Evolutionary conservation across 108 stramenopile species (phyloP), one percentile per base, ranked within the genome.

Genomic region (Mediolabrus comicus): DNA sequence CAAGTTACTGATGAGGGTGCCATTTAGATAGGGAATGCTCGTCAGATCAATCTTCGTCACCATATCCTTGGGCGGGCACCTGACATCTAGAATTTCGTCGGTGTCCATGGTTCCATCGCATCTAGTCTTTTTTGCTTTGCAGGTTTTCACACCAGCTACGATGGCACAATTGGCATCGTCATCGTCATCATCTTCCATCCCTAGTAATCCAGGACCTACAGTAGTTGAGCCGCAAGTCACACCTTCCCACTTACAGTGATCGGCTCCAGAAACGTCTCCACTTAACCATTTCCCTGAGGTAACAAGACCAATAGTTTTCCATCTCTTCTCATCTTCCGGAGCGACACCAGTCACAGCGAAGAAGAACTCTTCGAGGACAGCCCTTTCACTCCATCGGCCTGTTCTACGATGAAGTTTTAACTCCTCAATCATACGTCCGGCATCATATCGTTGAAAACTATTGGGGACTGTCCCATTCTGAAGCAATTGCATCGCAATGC

Each of bases 11-110:
- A 75, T 57, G 17, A 87, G 51, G 16, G 67, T 80, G 35, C 84
- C 86, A 22, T 30, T 22, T 29, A 79, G 51, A 27, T 39, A 30
- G 6, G 52, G 19, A 19, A 51, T 16, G 14, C 72, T 33, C 19
- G 33, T 53, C 62, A 83, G 54, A 52, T 79, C 72, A 54, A 83
- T 67, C 32, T 69, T 71, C 6, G 81, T 82, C 7, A 82, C 66
- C 0, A 10, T 30, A 32, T 67, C 62, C 25, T 52, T 26, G 0
- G 70, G 65, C 5, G 79, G 73, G 54, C 68, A 69, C 4, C 25
- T 26, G 5, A 49, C 9, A 41, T 34, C 14, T 2, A 60, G 53
- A 28, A 53, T 27, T 22, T 55, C 10, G 32, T 65, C 65, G 0
- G 32, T 27, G 10, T 33, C 16, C 4, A 46, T 52, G 5, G 11